Base-by-base conservation (phyloP, 1,139 yeast species). In the Ashbya aceris region DNA sequence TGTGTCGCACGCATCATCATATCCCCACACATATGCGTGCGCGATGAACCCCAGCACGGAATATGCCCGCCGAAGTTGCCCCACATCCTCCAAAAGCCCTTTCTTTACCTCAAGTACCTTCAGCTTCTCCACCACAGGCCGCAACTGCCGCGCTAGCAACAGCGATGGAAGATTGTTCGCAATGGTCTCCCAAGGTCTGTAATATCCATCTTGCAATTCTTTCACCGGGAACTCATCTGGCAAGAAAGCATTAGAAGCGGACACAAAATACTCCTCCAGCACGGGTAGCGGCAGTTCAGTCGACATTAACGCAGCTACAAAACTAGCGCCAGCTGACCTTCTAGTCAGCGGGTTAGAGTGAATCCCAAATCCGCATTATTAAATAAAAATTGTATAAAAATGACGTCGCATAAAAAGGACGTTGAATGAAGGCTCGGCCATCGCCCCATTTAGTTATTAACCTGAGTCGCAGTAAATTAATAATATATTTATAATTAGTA, bases 11-110 rank as follows among this genome's bases (percentile, higher is more conserved):
- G 95, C 83, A 35, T 70, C 73, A 36, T 78, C 79, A 27, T 77
- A 76, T 2, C 82, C 80, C 97, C 97, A 89, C 17, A 89, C 79
- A 58, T 89, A 89, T 1, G 93, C 95, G 61, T 89, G 95, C 7
- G 85, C 75, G 43, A 89, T 62, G 54, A 87, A 87, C 8, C 91
- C 79, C 27, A 89, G 68, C 2, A 85, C 68, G 14, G 83, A 78
- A 61, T 83, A 84, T 0, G 96, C 95, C 50, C 96, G 71, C 56
- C 94, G 74, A 58, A 73, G 70, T 51, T 86, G 79, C 14, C 69
- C 67, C 33, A 62, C 58, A 30, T 61, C 70, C 1, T 62, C 47
- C 17, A 49, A 30, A 8, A 50, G 40, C 10, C 42, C 30, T 9
- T 38, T 36, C 3, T 52, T 50, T 30, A 86, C 67, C 2, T 71